Base-by-base conservation (phyloP, 805 yeast genomes). In the Phaffomyces thermotolerans region DNA sequence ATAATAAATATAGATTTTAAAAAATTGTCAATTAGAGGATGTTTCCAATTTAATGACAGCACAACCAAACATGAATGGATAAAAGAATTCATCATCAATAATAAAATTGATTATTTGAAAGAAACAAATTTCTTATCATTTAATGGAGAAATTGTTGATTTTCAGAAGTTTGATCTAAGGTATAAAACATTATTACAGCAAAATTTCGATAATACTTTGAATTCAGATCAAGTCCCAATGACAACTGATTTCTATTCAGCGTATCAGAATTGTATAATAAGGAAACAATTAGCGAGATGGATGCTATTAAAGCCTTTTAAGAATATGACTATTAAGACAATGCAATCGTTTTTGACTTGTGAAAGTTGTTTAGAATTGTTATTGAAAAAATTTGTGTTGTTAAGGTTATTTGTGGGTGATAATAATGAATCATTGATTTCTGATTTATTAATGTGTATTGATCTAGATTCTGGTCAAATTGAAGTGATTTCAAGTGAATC, bases 211-310 rank as follows among this genome's bases (percentile, higher is more conserved):
- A 13, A 17, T 4, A 29, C 42, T 15, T 15, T 37, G 6, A 20
- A 20, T 20, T 20, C 22, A 20, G 5, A 20, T 20, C 22, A 20
- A 20, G 22, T 12, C 27, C 10, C 12, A 6, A 3, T 12, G 12
- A 9, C 27, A 25, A 5, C 12, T 9, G 45, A 43, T 31, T 42
- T 49, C 6, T 27, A 40, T 10, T 24, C 37, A 6, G 38, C 41
- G 10, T 46, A 49, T 36, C 39, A 39, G 13, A 44, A 42, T 20
- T 46, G 52, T 20, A 31, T 45, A 4, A 35, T 46, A 15, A 41
- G 46, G 15, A 48, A 37, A 32, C 57, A 56, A 40, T 17, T 55
- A 17, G 37, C 48, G 27, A 49, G 45, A 39, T 57, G 60, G 60
- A 46, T 43, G 36, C 8, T 13, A 9, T 38, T 57, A 8, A 42